Evolutionary conservation across 495 filamentous ascomycete genomes (phyloP), one percentile per base, ranked within the genome.

Genomic region (Cladorrhinum samala): DNA sequence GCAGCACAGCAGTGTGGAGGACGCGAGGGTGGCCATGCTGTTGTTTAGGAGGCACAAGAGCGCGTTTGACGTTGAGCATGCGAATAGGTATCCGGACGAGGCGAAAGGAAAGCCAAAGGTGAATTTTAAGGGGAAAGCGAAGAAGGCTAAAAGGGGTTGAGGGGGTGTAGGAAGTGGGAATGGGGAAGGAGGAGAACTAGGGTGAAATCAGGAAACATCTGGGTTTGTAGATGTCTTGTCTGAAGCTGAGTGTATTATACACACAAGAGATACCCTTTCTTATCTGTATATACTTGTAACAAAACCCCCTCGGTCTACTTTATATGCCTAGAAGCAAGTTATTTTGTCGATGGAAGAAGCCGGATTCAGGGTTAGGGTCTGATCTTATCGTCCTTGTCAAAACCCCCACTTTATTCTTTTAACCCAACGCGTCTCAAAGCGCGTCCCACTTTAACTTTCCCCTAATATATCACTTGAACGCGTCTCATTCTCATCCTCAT

Each of bases 1-100:
- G 66, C 53, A 87, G 58, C 78, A 81, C 61, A 78, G 73, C 14
- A 80, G 77, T 56, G 69, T 96, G 42, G 91, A 96, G 72, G 93
- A 98, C 77, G 92, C 93, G 1, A 71, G 88, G 59, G 89, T 86
- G 21, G 83, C 88, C 5, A 96, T 98, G 89, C 72, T 88, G 42
- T 69, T 97, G 42, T 96, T 94, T 62, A 74, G 86, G 55, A 77
- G 80, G 45, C 82, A 87, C 56, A 97, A 95, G 70, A 76, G 80
- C 39, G 84, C 77, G 11, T 95, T 97, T 63, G 93, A 98, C 62
- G 67, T 77, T 40, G 86, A 94, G 63, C 81, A 91, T 66, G 70
- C 79, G 56, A 82, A 81, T 55, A 78, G 81, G 56, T 83, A 78
- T 72, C 80, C 82, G 20, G 68, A 75, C 36, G 65, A 45, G 70